These are phyloP conservation scores for Paraphysoderma sedebokerense DNA, from an alignment of 371 early-diverging fungal species.

Conservation along the genomic window DNA sequence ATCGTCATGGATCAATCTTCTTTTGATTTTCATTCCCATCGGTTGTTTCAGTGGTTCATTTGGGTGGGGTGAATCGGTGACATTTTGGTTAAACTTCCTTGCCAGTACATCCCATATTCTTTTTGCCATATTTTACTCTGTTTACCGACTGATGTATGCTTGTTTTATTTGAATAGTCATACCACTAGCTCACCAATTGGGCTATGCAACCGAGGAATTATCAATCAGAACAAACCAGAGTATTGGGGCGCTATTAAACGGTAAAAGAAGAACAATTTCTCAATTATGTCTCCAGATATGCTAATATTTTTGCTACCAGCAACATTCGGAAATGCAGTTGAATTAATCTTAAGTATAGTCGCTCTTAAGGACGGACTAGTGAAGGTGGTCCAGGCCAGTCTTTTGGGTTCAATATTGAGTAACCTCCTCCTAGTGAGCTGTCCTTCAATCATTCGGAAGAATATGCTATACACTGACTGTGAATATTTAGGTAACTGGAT, in stretches of 20 bases:
- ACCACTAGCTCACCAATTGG: constrained; percentile 62
- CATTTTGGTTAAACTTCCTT: constrained; percentile 69
- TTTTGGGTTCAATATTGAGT: constrained; percentile 72
- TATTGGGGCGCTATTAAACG: constrained; percentile 79
- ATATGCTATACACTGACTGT: not conserved
- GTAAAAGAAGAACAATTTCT: constrained; percentile 17
- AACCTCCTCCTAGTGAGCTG: constrained; percentile 50
- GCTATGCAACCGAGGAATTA: constrained; percentile 49
- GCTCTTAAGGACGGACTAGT: constrained; percentile 56
- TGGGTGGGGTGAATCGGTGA: constrained; percentile 39
- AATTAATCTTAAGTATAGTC: constrained; percentile 57
- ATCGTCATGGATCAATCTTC: constrained; percentile 32
- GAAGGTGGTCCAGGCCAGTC: constrained; percentile 67
- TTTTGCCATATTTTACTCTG: too few relatives aligned
- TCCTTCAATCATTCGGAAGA: not conserved
- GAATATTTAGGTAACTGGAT: constrained; percentile 26
- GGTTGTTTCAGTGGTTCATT: constrained; percentile 44
- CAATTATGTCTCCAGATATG: not conserved
- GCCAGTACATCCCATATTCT: too few relatives aligned
- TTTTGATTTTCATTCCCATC: constrained; percentile 53
- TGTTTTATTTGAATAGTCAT: too few relatives aligned
- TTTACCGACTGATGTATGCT: too few relatives aligned
- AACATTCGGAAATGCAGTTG: constrained; percentile 64
- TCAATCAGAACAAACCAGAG: constrained; percentile 47
- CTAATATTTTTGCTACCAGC: not conserved